Base-by-base conservation (phyloP, 1,284 basidiomycete genomes). In the Puccinia coronata region DNA sequence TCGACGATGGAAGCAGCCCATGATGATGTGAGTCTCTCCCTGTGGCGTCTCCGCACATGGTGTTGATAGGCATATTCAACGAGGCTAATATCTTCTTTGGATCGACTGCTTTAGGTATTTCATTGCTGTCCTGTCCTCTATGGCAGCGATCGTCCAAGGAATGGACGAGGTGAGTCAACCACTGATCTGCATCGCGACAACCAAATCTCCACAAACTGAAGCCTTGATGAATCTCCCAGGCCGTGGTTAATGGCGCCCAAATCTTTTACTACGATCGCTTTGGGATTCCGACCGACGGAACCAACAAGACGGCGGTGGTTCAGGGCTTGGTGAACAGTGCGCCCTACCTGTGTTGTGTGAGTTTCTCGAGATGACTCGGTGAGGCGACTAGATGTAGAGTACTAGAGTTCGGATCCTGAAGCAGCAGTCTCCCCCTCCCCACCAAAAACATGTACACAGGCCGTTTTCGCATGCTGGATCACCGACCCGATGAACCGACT, bases 261-360 rank as follows among this genome's bases (percentile, higher is more conserved):
- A 69, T 79, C 34, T 69, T 69, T 23, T 79, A 79, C 43, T 70
- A 79, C 53, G 77, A 55, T 34, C 53, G 67, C 16, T 79, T 79
- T 28, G 67, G 67, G 2, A 79, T 79, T 36, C 18, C 63, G 47
- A 28, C 67, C 1, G 77, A 79, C 28, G 67, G 77, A 28, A 71
- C 77, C 9, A 79, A 73, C 55, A 69, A 59, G 36, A 74, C 84
- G 82, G 82, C 83, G 49, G 84, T 85, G 85, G 65, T 93, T 1
- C 88, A 92, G 36, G 92, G 93, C 67, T 86, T 93, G 39, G 89
- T 94, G 82, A 93, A 93, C 85, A 89, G 91, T 16, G 91, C 91
- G 0, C 92, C 92, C 31, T 93, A 93, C 86, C 88, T 92, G 84
- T 87, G 89, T 82, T 84, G 85, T 82, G 51, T 84, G 82, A 80